Evolutionary conservation across 2,329 filamentous ascomycete genomes (phyloP).

Genomic region (Neofusicoccum kwambonambiense): DNA sequence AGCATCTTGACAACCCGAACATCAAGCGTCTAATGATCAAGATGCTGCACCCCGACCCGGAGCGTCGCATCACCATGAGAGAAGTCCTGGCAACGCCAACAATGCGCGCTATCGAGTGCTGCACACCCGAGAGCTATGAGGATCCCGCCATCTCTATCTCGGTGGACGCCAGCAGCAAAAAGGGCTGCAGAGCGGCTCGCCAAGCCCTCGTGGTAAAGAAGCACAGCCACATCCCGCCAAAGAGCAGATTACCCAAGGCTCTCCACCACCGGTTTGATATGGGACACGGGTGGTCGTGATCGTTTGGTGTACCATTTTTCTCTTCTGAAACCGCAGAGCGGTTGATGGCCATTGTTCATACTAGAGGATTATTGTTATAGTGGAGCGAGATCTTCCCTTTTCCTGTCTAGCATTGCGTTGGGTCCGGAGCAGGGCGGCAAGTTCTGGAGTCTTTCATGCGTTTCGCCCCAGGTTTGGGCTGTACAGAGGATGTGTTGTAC

Average conservation of each 20-base stretch:
- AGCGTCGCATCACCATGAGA: slow-evolving; percentile 66
- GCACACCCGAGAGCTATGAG: slow-evolving; percentile 69
- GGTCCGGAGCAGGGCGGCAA: background rate
- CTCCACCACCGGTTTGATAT: slow-evolving; percentile 41
- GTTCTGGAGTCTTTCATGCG: background rate
- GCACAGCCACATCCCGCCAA: slow-evolving; percentile 46
- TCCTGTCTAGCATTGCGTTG: background rate
- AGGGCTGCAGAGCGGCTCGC: slow-evolving; percentile 31
- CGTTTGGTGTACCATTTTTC: background rate
- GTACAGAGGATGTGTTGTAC: background rate
- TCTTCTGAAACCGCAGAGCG: background rate
- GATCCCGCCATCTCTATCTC: slow-evolving; percentile 53
- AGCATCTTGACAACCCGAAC: slow-evolving; percentile 62
- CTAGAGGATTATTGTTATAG: background rate
- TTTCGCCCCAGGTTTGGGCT: background rate
- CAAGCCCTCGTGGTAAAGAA: slow-evolving; percentile 41
- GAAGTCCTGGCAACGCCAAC: slow-evolving; percentile 70
- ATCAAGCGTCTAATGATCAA: slow-evolving; percentile 70
- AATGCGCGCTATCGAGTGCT: slow-evolving; percentile 75
- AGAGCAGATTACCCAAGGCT: slow-evolving; percentile 35
- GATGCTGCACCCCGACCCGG: slow-evolving; percentile 80
- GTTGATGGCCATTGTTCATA: background rate
- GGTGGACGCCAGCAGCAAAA: slow-evolving; percentile 59
- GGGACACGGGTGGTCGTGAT: slow-evolving; percentile 32
- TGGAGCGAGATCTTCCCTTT: too few species aligned